A percentile compares a stretch with the other conserved stretches of the same genome.
Evolutionary conservation across 2,329 filamentous ascomycete species (phyloP).

Genomic region (Teratosphaeria zuluensis): DNA sequence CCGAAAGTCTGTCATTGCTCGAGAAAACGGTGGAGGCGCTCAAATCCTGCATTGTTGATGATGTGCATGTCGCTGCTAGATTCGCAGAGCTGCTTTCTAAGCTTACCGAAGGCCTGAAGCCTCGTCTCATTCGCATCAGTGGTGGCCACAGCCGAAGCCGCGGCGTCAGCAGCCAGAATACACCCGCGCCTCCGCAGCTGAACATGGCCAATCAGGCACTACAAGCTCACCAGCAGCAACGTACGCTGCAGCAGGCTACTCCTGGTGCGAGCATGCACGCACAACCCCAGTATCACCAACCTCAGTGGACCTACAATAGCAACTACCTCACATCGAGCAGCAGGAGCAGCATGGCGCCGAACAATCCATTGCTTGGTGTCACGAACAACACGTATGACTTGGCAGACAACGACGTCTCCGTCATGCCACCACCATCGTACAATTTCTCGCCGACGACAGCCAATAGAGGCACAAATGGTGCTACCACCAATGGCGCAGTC

Average conservation of each 20-base stretch:
- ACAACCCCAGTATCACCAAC: slow-evolving; percentile 5
- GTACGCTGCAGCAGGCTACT: slow-evolving; percentile 3
- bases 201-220: slow-evolving; percentile 2
- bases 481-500: slow-evolving; percentile 6
- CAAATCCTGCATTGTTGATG: slow-evolving; percentile 70
- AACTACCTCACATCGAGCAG: slow-evolving; percentile 6
- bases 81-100: slow-evolving; percentile 77
- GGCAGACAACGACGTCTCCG: slow-evolving; percentile 26
- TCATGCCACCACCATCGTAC: slow-evolving; percentile 41
- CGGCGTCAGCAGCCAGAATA: slow-evolving; percentile 11
- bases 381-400: slow-evolving; percentile 36
- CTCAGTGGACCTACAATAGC: slow-evolving; percentile 12
- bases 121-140: slow-evolving; percentile 55
- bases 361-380: slow-evolving; percentile 34
- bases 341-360: slow-evolving; percentile 8
- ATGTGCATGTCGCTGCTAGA: slow-evolving; percentile 74
- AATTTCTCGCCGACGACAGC: slow-evolving; percentile 21
- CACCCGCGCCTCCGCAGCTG: neutral
- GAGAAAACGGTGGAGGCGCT: slow-evolving; percentile 65
- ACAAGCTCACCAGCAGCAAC: slow-evolving; percentile 3
- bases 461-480: slow-evolving; percentile 19
- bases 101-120: slow-evolving; percentile 62
- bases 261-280: slow-evolving; percentile 1
- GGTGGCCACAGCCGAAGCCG: slow-evolving; percentile 17
- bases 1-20: slow-evolving; percentile 64